Evolutionary conservation across 768 basidiomycete genomes (phyloP).

Genomic region (Ramaria rubella): DNA sequence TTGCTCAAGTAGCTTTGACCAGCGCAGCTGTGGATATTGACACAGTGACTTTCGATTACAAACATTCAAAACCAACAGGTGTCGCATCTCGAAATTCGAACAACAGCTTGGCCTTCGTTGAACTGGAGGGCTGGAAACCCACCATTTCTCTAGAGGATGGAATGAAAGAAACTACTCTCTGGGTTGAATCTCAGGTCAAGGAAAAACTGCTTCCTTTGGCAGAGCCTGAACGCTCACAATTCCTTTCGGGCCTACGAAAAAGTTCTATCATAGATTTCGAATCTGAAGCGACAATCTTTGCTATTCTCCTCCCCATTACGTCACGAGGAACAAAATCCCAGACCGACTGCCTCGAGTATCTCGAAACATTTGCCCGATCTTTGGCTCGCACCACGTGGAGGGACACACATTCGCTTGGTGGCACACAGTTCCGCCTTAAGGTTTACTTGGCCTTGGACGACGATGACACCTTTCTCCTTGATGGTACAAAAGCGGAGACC

Average conservation of each 20-base stretch:
- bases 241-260: conserved; percentile 21
- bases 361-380: conserved; percentile 38
- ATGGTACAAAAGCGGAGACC: conserved; percentile 29
- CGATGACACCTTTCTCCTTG: conserved; percentile 38
- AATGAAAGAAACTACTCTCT: conserved; percentile 39
- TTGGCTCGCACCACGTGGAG: conserved; percentile 40
- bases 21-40: conserved; percentile 25
- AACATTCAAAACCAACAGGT: conserved; percentile 33
- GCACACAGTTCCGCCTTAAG: conserved; percentile 28
- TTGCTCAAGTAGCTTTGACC: conserved; percentile 36
- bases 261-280: conserved; percentile 38
- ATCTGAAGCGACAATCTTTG: conserved; percentile 34
- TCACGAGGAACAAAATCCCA: conserved; percentile 36
- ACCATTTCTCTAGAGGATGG: conserved; percentile 37
- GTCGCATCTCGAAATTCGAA: conserved; percentile 48
- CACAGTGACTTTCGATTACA: conserved; percentile 24
- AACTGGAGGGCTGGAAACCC: conserved; percentile 39
- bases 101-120: conserved; percentile 30
- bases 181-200: conserved; percentile 39
- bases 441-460: conserved; percentile 50
- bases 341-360: conserved; percentile 35
- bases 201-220: conserved; percentile 12
- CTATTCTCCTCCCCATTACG: conserved; percentile 52
- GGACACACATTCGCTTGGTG: conserved; percentile 31
- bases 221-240: conserved; percentile 11